phyloP scores from a whole-genome alignment of 2,329 filamentous ascomycete species.

The Talaromyces sp. region DNA sequence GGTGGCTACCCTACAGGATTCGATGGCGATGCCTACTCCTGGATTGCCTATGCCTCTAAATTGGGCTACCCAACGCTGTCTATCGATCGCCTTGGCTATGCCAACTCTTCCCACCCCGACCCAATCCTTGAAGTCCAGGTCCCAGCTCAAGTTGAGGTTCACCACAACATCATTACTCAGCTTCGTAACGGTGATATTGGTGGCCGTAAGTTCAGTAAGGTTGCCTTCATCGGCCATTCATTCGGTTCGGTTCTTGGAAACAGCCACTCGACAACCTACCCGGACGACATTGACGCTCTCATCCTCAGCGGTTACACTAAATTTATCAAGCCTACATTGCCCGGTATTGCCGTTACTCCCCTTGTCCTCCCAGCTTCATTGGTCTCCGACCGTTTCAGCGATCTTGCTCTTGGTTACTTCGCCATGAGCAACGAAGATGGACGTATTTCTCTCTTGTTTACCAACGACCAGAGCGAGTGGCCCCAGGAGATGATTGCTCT shows the following conservation, averaged over 20 bases:
- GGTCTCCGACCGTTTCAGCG: not conserved
- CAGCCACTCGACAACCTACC: not conserved
- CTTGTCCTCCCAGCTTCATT: conserved; percentile 1
- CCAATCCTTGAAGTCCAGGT: not conserved
- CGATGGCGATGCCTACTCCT: conserved; percentile 3
- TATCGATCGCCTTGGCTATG: not conserved
- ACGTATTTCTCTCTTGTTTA: conserved; percentile 1
- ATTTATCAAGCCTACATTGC: conserved; percentile 1
- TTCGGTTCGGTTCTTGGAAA: not conserved
- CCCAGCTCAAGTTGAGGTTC: not conserved
- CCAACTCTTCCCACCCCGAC: not conserved
- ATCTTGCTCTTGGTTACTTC: not conserved
- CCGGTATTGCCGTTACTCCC: conserved; percentile 2
- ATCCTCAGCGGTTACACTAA: not conserved
- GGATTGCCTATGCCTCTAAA: conserved; percentile 5
- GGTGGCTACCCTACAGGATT: conserved; percentile 7
- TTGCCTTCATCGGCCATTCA: not conserved
- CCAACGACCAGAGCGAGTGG: conserved; percentile 4
- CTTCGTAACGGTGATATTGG: not conserved
- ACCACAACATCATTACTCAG: not conserved
- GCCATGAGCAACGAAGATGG: conserved; percentile 6
- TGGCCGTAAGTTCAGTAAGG: not conserved
- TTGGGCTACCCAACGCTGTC: not conserved
- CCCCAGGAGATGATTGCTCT: not conserved
- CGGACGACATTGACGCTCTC: not conserved